Conservation (phyloP, 2,329 filamentous ascomycete species). For the Trichoderma afroharzianum region DNA sequence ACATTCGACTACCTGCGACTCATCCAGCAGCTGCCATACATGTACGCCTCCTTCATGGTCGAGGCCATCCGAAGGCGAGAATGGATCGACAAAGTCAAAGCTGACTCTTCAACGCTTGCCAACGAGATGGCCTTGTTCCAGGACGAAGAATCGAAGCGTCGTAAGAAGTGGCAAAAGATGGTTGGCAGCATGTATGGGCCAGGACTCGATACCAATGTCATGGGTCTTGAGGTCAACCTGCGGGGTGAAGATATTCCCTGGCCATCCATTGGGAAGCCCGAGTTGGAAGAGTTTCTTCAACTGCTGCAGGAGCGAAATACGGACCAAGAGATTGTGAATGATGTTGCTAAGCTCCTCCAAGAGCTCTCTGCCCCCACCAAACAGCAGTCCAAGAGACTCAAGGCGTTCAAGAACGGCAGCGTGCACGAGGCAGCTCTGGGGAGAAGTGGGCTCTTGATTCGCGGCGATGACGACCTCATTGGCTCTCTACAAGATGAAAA, state of each 20-base stretch:
- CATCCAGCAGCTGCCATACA: constrained; percentile 77
- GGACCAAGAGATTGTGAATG: constrained; percentile 63
- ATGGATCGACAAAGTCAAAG: constrained; percentile 87
- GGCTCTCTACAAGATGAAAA: constrained; percentile 81
- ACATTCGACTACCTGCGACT: constrained; percentile 77
- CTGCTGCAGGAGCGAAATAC: constrained; percentile 61
- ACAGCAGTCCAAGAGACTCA: constrained; percentile 80
- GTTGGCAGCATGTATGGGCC: constrained; percentile 74
- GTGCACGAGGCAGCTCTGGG: constrained; percentile 86
- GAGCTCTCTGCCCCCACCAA: constrained; percentile 80
- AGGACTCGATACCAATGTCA: constrained; percentile 62
- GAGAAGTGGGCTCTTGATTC: constrained; percentile 78
- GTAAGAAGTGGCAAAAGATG: constrained; percentile 85
- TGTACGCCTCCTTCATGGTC: constrained; percentile 84
- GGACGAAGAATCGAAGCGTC: constrained; percentile 84
- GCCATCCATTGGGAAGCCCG: constrained; percentile 72
- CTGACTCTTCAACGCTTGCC: constrained; percentile 79
- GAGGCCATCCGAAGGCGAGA: constrained; percentile 84
- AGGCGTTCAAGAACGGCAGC: constrained; percentile 95
- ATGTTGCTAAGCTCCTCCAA: constrained; percentile 71
- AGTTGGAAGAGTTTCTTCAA: constrained; percentile 71
- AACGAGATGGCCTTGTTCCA: constrained; percentile 92
- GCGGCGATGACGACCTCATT: constrained; percentile 81
- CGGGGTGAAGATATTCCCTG: constrained; percentile 74
- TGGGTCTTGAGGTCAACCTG: constrained; percentile 81